Conservation (phyloP, 495 filamentous ascomycete species). For the Xylaria scruposa region DNA sequence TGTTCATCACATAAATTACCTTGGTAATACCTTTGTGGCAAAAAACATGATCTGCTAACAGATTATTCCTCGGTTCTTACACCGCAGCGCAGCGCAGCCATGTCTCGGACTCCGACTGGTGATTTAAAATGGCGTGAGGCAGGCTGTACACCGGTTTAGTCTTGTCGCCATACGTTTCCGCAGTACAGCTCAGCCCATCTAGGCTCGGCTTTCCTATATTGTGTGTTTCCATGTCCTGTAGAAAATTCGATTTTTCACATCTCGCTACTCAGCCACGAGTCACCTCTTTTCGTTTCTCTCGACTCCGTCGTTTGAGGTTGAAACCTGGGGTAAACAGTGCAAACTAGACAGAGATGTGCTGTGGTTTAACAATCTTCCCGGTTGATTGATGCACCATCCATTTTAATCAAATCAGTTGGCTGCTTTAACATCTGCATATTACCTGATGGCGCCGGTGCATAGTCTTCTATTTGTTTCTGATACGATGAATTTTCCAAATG, state of each 20-base stretch:
- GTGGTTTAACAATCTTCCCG: not conserved
- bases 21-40: not conserved
- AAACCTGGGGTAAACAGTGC: not conserved
- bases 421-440: conserved; percentile 4
- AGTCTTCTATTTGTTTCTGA: conserved; percentile 3
- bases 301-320: not conserved
- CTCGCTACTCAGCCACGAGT: not conserved
- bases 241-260: not conserved
- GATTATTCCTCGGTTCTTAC: not conserved
- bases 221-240: not conserved
- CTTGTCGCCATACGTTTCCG: not conserved
- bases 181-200: not conserved
- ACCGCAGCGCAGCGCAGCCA: conserved; percentile 6
- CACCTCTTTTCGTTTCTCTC: not conserved
- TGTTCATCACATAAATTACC: not conserved
- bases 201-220: not conserved
- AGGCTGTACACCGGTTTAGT: not conserved
- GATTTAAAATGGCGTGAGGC: conserved; percentile 6
- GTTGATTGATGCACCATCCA: not conserved
- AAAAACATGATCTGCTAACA: not conserved
- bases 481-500: not conserved
- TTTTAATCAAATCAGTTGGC: conserved; percentile 1
- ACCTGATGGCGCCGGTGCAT: not conserved
- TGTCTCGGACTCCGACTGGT: conserved; percentile 8
- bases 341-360: not conserved